Evolutionary conservation across 2,329 filamentous ascomycete genomes (phyloP).

Genomic region (Cladophialophora exuberans): DNA sequence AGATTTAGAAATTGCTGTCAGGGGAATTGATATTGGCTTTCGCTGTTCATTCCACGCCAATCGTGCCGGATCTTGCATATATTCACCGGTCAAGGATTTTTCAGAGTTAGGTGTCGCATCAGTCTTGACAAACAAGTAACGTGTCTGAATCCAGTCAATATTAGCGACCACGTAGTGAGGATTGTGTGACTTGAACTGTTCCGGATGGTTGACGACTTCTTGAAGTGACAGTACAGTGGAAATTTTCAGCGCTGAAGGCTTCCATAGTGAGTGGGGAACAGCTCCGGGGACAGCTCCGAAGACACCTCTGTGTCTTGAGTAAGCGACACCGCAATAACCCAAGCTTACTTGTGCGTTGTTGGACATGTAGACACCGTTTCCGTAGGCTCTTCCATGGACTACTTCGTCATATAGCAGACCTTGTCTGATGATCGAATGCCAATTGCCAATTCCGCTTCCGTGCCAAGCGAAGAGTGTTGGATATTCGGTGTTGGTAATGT

Average conservation of each 20-base stretch:
- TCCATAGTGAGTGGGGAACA: no score
- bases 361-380: constrained; percentile 83
- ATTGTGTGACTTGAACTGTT: constrained; percentile 57
- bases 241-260: constrained; percentile 66
- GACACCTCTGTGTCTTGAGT: no score
- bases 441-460: constrained; percentile 74
- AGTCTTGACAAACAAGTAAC: constrained; percentile 73
- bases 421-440: constrained; percentile 86
- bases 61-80: constrained; percentile 38
- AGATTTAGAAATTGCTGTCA: constrained; percentile 53
- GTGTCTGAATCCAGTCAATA: constrained; percentile 85
- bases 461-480: constrained; percentile 88
- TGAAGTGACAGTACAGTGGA: constrained; percentile 70
- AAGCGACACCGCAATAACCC: constrained; percentile 49
- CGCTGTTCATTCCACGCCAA: constrained; percentile 46
- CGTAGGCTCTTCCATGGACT: constrained; percentile 69
- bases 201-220: constrained; percentile 78
- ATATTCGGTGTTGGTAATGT: constrained; percentile 46
- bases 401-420: constrained; percentile 73
- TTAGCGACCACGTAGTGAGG: constrained; percentile 75
- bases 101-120: constrained; percentile 22
- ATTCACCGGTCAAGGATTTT: constrained; percentile 1
- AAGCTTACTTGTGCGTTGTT: constrained; percentile 60
- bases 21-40: constrained; percentile 53
- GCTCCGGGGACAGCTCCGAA: no score